Conservation (phyloP, 208 protist species). For the Leishmania braziliensis region DNA sequence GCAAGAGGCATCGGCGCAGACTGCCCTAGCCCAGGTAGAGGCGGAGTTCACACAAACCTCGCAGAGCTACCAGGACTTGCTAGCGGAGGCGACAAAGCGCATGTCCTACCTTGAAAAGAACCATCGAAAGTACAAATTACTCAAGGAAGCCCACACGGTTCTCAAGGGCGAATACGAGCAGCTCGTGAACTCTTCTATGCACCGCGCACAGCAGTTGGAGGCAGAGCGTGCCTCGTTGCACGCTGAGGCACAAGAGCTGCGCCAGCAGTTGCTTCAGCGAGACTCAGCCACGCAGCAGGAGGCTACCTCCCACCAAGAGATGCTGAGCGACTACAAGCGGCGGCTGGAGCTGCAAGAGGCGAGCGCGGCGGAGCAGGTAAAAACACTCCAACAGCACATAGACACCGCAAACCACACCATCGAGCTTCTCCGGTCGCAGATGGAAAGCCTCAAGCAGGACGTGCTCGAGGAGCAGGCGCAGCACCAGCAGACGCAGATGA, state of each 20-base stretch:
- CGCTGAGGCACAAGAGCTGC: constrained; percentile 33
- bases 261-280: constrained; percentile 41
- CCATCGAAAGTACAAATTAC: constrained; percentile 70
- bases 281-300: constrained; percentile 46
- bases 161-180: constrained; percentile 39
- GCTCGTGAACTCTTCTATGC: constrained; percentile 12
- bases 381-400: constrained; percentile 41
- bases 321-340: constrained; percentile 43
- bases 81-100: constrained; percentile 64
- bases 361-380: constrained; percentile 26
- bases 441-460: constrained; percentile 57
- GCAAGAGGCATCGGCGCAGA: constrained; percentile 52
- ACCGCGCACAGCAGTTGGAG: constrained; percentile 29
- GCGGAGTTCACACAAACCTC: constrained; percentile 67
- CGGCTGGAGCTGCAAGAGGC: constrained; percentile 44
- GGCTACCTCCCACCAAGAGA: constrained; percentile 35
- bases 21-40: constrained; percentile 59
- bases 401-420: constrained; percentile 67
- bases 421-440: constrained; percentile 50
- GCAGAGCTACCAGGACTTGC: constrained; percentile 66
- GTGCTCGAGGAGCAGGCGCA: constrained; percentile 52
- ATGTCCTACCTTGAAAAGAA: constrained; percentile 63
- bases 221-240: constrained; percentile 26
- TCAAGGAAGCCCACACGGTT: constrained; percentile 52
- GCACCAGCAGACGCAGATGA: constrained; percentile 51